A percentile compares a stretch with the other conserved stretches of the same genome.
phyloP scores from a whole-genome alignment of 2,329 filamentous ascomycete genomes.

The Apiospora rasikravindrae region DNA sequence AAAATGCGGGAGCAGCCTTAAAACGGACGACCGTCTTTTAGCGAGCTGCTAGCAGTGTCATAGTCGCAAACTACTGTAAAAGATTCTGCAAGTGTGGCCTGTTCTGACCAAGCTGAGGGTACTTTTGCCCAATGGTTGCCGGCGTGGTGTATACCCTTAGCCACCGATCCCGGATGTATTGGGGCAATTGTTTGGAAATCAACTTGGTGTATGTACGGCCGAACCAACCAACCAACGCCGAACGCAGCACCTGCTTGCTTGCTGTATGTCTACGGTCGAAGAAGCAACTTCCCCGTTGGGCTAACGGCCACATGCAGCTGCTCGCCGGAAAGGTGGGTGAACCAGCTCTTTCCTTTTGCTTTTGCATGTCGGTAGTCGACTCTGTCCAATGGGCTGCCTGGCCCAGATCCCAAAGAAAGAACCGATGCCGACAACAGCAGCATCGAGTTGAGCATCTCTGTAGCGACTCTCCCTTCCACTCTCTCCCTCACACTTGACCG shows the following conservation, averaged over 20 bases:
- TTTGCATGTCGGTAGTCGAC: constrained; percentile 17
- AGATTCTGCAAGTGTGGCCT: constrained; percentile 5
- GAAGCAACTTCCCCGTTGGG: constrained; percentile 12
- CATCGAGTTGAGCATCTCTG: background rate
- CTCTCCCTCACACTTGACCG: background rate
- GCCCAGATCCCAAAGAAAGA: background rate
- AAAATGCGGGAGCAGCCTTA: constrained; percentile 11
- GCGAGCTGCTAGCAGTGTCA: constrained; percentile 11
- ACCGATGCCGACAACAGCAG: background rate
- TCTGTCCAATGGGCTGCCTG: constrained; percentile 6
- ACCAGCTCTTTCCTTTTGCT: background rate
- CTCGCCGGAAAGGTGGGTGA: constrained; percentile 13
- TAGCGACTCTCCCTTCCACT: background rate
- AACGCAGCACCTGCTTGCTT: background rate
- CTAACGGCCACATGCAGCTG: constrained; percentile 9
- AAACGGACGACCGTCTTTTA: background rate
- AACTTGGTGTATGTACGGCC: background rate
- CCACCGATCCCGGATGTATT: constrained; percentile 4
- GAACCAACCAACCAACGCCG: background rate
- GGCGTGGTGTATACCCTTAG: background rate
- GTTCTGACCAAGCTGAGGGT: background rate
- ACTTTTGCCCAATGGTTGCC: background rate
- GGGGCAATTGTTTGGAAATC: background rate
- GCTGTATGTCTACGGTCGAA: background rate
- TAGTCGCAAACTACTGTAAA: constrained; percentile 10